These are phyloP conservation scores for Solanum chilense DNA, from an alignment of 257 asterid genomes.

Conservation along the genomic window DNA sequence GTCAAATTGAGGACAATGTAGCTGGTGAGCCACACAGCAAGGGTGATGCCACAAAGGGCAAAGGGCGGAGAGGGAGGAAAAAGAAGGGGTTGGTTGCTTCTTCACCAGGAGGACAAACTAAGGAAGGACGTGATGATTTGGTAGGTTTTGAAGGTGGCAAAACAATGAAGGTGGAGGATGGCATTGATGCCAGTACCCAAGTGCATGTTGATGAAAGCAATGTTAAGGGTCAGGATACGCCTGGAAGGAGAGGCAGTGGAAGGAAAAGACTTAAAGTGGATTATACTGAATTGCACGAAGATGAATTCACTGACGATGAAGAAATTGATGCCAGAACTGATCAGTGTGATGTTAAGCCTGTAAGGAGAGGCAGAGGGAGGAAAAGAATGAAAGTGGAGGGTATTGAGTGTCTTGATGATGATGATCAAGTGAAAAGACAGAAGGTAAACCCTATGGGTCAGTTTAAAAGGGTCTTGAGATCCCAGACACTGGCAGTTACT, in stretches of 20 bases:
- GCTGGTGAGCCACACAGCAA: not conserved
- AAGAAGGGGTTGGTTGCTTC: not conserved
- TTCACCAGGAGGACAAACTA: not conserved
- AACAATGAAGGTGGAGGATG: not conserved
- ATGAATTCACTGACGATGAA: not conserved
- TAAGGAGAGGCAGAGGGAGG: constrained; percentile 11
- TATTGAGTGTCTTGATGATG: not conserved
- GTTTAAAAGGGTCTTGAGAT: constrained; percentile 68
- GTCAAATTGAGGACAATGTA: constrained; percentile 1
- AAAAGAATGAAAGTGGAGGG: constrained; percentile 12
- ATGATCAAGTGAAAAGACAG: not conserved
- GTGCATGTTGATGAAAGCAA: not conserved
- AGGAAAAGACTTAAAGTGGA: constrained; percentile 3
- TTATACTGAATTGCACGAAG: not conserved
- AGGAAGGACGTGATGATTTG: not conserved
- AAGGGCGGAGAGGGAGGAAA: constrained; percentile 1
- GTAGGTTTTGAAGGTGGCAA: not conserved
- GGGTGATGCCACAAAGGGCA: not conserved
- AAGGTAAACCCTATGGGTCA: constrained; percentile 10
- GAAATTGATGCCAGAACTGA: not conserved
- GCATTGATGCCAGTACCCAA: not conserved
- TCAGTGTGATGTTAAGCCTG: not conserved
- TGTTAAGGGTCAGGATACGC: not conserved
- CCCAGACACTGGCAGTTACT: constrained; percentile 42
- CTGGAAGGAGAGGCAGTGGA: not conserved